A percentile compares a stretch with the other conserved stretches of the same genome.
phyloP scores from a whole-genome alignment of 805 yeast genomes.

The Teunomyces tritomae region DNA sequence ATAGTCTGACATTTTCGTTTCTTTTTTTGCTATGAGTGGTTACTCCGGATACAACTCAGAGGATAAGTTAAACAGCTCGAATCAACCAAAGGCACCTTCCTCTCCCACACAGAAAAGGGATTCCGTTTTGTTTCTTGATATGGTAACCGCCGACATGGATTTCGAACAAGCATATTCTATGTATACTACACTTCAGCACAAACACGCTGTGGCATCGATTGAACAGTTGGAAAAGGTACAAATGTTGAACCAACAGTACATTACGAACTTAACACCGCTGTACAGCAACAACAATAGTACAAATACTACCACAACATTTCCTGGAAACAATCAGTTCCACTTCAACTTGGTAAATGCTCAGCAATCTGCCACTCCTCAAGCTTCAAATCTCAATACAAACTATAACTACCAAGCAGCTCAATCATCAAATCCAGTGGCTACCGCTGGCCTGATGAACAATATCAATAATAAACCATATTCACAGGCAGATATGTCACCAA shows the following conservation, averaged over 20 bases:
- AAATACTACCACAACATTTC: neutral
- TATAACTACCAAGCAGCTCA: constrained; percentile 7
- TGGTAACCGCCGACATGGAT: constrained; percentile 41
- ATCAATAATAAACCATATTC: constrained; percentile 3
- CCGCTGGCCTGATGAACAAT: neutral
- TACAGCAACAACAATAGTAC: neutral
- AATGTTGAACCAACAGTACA: constrained; percentile 23
- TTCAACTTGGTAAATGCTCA: constrained; percentile 2
- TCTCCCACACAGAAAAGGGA: neutral
- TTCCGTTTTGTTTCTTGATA: constrained; percentile 18
- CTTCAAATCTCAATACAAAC: neutral
- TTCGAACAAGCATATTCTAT: constrained; percentile 44
- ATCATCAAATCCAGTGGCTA: neutral
- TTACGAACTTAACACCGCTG: constrained; percentile 4
- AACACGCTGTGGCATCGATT: constrained; percentile 29
- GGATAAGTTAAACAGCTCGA: neutral
- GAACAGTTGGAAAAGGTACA: constrained; percentile 41
- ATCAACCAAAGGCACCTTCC: neutral
- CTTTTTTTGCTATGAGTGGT: neutral
- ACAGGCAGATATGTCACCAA: neutral
- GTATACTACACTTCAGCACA: constrained; percentile 39
- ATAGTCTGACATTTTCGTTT: neutral
- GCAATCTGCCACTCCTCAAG: neutral
- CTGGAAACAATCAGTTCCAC: constrained; percentile 7
- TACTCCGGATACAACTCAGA: constrained; percentile 1